Percentiles rank a stretch among this genome's conserved stretches.
Evolutionary conservation across 164 flowering plant species (phyloP).

Genomic region (Santalum album): DNA sequence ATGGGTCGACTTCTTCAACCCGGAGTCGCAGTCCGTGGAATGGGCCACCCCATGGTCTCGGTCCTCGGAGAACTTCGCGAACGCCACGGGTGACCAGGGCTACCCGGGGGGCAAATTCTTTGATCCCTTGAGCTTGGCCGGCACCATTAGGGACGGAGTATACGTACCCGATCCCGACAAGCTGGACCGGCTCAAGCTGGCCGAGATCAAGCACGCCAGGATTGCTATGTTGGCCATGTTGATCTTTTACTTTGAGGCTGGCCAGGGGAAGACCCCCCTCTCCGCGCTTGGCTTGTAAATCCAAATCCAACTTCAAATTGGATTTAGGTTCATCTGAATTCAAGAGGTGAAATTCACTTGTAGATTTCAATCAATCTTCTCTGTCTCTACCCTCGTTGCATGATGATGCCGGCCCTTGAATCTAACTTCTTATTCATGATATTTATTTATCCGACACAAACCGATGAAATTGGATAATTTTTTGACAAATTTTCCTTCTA

Average conservation of each 20-base stretch:
- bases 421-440: no score
- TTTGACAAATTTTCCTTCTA: no score
- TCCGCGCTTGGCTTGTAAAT: constrained; percentile 70
- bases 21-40: constrained; percentile 87
- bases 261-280: constrained; percentile 96
- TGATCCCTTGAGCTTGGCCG: constrained; percentile 73
- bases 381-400: no score
- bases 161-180: constrained; percentile 79
- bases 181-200: constrained; percentile 82
- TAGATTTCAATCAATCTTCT: no score
- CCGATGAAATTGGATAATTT: no score
- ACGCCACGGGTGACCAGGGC: constrained; percentile 89
- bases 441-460: no score
- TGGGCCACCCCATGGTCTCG: constrained; percentile 99
- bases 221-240: constrained; percentile 95
- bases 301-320: no score
- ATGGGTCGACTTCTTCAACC: constrained; percentile 99
- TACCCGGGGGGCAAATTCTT: constrained; percentile 97
- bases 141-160: constrained; percentile 57
- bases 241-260: constrained; percentile 93
- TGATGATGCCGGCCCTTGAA: no score
- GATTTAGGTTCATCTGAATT: no score
- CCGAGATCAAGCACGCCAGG: constrained; percentile 94
- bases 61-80: constrained; percentile 82
- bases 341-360: no score